Percentiles rank a stretch among this genome's conserved stretches.
Evolutionary conservation across 768 basidiomycete species (phyloP).

Genomic region (Tremella fuciformis): DNA sequence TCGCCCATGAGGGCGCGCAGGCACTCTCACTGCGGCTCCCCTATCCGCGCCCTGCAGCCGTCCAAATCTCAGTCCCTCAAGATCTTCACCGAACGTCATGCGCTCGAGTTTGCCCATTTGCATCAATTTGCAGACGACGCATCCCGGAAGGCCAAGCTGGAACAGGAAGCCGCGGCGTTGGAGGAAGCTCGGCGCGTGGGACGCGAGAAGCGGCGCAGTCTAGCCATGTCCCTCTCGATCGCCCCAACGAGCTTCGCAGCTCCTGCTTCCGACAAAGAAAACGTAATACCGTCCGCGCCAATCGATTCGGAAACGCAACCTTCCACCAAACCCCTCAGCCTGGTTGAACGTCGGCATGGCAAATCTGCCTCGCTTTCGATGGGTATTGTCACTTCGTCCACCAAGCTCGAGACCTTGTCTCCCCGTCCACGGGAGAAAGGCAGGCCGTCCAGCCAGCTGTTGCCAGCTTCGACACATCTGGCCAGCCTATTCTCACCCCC

Average conservation of each 20-base stretch:
- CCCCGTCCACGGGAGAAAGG: neutral
- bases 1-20: too few species aligned
- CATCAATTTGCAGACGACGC: constrained; percentile 16
- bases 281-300: neutral
- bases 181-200: constrained; percentile 29
- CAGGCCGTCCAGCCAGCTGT: neutral
- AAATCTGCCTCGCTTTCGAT: constrained; percentile 3
- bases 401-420: neutral
- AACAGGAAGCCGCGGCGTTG: constrained; percentile 18
- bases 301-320: neutral
- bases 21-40: constrained; percentile 4
- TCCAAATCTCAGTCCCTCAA: constrained; percentile 9
- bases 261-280: constrained; percentile 1
- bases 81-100: constrained; percentile 29
- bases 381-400: neutral
- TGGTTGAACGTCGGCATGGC: constrained; percentile 2
- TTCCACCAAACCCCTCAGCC: neutral
- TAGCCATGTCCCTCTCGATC: constrained; percentile 10
- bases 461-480: neutral
- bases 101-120: constrained; percentile 33
- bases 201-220: constrained; percentile 23
- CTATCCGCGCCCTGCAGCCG: neutral
- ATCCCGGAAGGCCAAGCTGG: constrained; percentile 15
- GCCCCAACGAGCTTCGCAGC: neutral
- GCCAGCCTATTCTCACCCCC: neutral